These are phyloP conservation scores for Fusarium robinianum DNA, from an alignment of 2,329 filamentous ascomycete species.

Conservation along the genomic window DNA sequence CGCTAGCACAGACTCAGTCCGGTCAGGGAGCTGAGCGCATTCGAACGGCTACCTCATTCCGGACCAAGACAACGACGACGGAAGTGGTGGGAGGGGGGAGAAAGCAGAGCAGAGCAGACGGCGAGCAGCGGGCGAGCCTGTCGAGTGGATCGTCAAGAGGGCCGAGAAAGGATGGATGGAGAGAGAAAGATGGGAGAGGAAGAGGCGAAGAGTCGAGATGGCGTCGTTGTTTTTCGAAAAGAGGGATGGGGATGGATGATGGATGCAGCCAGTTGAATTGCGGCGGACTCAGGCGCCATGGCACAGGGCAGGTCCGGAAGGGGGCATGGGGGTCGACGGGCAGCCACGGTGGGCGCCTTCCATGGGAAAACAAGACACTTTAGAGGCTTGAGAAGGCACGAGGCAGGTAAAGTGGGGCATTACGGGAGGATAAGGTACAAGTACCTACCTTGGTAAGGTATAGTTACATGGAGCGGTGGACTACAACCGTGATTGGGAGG, in stretches of 20 bases:
- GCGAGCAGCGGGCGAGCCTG: slow-evolving; percentile 11
- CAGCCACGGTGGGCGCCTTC: background rate
- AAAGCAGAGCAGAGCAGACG: slow-evolving; percentile 4
- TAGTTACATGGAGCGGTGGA: too few relatives aligned
- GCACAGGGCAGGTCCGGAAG: slow-evolving; percentile 28
- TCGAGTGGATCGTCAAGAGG: slow-evolving; percentile 22
- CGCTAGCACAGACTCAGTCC: slow-evolving; percentile 56
- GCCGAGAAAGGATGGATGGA: slow-evolving; percentile 21
- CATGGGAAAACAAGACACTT: too few relatives aligned
- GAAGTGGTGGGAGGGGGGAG: slow-evolving; percentile 7
- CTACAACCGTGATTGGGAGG: too few relatives aligned
- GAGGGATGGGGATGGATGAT: slow-evolving; percentile 17
- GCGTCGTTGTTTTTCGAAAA: slow-evolving; percentile 34
- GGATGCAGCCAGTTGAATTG: slow-evolving; percentile 15
- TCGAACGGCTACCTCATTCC: slow-evolving; percentile 63
- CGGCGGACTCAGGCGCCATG: slow-evolving; percentile 8
- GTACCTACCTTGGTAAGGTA: too few relatives aligned
- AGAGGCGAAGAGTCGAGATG: slow-evolving; percentile 31
- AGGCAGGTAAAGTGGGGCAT: too few relatives aligned
- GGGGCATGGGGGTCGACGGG: slow-evolving; percentile 17
- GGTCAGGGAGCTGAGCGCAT: slow-evolving; percentile 63
- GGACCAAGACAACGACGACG: slow-evolving; percentile 35
- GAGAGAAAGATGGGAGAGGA: slow-evolving; percentile 11
- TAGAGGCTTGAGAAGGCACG: too few relatives aligned
- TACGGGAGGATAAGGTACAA: too few relatives aligned